phyloP scores from a whole-genome alignment of 768 basidiomycete species.

The Boletus fagicola region DNA sequence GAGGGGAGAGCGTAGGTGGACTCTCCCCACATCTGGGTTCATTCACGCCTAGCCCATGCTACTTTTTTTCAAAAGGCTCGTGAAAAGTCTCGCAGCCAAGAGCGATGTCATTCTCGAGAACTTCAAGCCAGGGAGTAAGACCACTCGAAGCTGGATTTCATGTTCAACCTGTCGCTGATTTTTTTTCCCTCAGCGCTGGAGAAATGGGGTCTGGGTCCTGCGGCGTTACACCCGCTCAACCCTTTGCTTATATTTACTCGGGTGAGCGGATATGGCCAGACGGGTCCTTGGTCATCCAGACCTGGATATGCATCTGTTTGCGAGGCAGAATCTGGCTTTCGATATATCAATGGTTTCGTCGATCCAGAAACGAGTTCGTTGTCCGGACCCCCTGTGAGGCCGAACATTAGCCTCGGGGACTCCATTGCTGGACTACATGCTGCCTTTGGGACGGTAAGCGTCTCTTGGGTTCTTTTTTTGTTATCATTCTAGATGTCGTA shows the following conservation, averaged over 20 bases:
- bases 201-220: conserved; percentile 65
- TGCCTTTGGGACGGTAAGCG: conserved; percentile 65
- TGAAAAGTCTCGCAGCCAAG: conserved; percentile 56
- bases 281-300: conserved; percentile 67
- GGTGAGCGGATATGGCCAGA: conserved; percentile 74
- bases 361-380: conserved; percentile 52
- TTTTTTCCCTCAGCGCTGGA: conserved; percentile 51
- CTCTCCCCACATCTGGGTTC: neutral
- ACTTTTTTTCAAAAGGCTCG: conserved; percentile 42
- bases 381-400: conserved; percentile 62
- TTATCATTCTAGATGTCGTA: neutral
- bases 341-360: conserved; percentile 68
- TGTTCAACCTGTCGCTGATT: neutral
- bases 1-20: conserved; percentile 51
- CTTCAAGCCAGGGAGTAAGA: conserved; percentile 71
- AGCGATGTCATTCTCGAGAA: conserved; percentile 71
- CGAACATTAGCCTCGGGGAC: conserved; percentile 72
- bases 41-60: neutral
- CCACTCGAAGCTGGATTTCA: neutral
- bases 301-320: conserved; percentile 75
- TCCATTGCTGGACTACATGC: conserved; percentile 71
- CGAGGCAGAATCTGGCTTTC: conserved; percentile 73
- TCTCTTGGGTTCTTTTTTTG: neutral
- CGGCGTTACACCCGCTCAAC: conserved; percentile 64
- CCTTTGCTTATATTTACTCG: conserved; percentile 90